A percentile compares a stretch with the other conserved stretches of the same genome.
Conservation (phyloP, 495 filamentous ascomycete species). For the Penicillium manginii region DNA sequence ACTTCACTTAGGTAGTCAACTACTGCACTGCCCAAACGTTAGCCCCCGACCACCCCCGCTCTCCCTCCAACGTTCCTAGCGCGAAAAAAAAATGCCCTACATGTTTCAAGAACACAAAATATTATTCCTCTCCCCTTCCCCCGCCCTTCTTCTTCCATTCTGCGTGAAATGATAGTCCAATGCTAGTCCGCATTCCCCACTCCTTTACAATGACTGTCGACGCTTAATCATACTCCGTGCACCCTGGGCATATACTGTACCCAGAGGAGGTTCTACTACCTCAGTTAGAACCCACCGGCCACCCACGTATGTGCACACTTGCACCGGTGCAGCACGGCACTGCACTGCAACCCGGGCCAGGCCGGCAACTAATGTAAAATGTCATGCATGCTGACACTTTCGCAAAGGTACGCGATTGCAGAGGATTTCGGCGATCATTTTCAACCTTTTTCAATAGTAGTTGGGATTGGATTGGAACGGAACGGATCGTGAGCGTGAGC, state of each 20-base stretch:
- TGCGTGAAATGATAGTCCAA: neutral
- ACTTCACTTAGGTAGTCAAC: neutral
- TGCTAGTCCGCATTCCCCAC: slow-evolving; percentile 3
- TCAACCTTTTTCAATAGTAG: neutral
- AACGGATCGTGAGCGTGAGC: no score
- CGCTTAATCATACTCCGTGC: neutral
- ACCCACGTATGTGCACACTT: neutral
- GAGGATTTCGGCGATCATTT: neutral
- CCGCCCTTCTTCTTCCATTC: neutral
- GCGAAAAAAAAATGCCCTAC: slow-evolving; percentile 14
- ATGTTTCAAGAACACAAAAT: neutral
- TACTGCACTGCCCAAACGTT: slow-evolving; percentile 21
- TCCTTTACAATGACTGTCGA: neutral
- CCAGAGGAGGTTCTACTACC: neutral
- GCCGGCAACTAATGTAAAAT: slow-evolving; percentile 22
- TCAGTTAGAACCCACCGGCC: neutral
- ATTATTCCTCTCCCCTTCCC: neutral
- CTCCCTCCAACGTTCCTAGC: slow-evolving; percentile 24
- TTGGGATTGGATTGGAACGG: no score
- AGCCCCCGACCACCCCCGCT: slow-evolving; percentile 20
- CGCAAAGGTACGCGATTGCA: slow-evolving; percentile 7
- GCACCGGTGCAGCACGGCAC: no score
- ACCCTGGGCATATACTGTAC: neutral
- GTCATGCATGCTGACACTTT: slow-evolving; percentile 31
- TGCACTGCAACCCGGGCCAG: slow-evolving; percentile 7